Conservation (phyloP, 768 basidiomycete genomes). For the Suillus tomentosus region DNA sequence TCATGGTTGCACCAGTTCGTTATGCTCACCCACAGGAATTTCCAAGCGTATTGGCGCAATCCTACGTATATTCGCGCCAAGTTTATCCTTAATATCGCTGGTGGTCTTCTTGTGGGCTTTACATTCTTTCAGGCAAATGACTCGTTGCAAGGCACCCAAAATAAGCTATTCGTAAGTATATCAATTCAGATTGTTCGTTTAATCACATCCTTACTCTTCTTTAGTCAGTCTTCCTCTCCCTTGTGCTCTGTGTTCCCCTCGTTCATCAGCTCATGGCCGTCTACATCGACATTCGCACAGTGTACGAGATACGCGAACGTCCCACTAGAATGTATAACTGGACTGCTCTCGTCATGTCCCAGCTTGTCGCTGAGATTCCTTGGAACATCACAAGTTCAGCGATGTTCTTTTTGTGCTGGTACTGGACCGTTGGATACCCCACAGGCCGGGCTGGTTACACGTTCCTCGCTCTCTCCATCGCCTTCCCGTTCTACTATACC, state of each 20-base stretch:
- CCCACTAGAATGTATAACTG: conserved; percentile 67
- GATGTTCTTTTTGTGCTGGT: conserved; percentile 68
- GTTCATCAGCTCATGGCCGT: conserved; percentile 65
- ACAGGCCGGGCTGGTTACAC: conserved; percentile 56
- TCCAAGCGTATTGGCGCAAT: conserved; percentile 52
- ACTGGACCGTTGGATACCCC: conserved; percentile 66
- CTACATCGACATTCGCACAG: conserved; percentile 56
- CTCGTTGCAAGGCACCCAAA: conserved; percentile 59
- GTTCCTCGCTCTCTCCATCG: conserved; percentile 51
- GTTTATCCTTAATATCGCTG: conserved; percentile 51
- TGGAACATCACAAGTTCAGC: conserved; percentile 62
- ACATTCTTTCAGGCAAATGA: conserved; percentile 61
- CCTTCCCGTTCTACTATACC: conserved; percentile 64
- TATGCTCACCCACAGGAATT: conserved; percentile 46
- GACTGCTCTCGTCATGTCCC: conserved; percentile 56
- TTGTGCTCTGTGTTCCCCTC: conserved; percentile 51
- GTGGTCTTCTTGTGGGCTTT: conserved; percentile 62
- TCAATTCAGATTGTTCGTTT: conserved; percentile 5
- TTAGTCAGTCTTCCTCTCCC: conserved; percentile 58
- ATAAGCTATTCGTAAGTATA: conserved; percentile 60
- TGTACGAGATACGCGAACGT: conserved; percentile 69
- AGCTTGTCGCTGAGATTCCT: conserved; percentile 57
- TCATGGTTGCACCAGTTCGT: conserved; percentile 52
- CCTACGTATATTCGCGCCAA: conserved; percentile 65
- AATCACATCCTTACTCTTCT: not conserved